Evolutionary conservation across 2,329 filamentous ascomycete genomes (phyloP).

Genomic region (Talaromyces marneffei): DNA sequence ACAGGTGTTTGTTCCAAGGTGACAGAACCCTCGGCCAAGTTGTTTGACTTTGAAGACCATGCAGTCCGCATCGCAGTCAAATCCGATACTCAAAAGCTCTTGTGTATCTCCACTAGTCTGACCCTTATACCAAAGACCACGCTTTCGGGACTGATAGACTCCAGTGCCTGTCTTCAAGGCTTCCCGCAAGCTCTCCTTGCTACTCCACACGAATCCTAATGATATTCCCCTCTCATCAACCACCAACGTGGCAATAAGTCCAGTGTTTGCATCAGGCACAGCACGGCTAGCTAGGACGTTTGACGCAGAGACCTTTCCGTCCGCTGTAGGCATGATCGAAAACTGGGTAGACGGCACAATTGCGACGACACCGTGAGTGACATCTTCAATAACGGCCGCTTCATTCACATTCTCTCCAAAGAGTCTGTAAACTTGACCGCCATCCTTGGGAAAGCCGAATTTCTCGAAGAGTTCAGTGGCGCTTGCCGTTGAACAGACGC

Average conservation of each 20-base stretch:
- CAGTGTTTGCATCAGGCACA: slow-evolving; percentile 74
- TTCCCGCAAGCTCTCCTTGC: slow-evolving; percentile 79
- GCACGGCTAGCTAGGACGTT: slow-evolving; percentile 69
- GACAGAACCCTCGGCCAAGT: slow-evolving; percentile 85
- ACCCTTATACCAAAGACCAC: slow-evolving; percentile 94
- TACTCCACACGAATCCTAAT: slow-evolving; percentile 90
- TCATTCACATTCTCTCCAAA: slow-evolving; percentile 37
- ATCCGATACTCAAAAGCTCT: slow-evolving; percentile 72
- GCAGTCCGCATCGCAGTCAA: slow-evolving; percentile 93
- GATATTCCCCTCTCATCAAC: slow-evolving; percentile 80
- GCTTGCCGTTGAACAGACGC: slow-evolving; percentile 30
- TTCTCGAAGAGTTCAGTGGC: slow-evolving; percentile 37
- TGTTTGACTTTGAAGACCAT: slow-evolving; percentile 85
- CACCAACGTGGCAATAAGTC: slow-evolving; percentile 82
- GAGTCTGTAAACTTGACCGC: slow-evolving; percentile 36
- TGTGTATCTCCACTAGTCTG: slow-evolving; percentile 91
- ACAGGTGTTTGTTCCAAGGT: slow-evolving; percentile 85
- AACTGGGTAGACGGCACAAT: slow-evolving; percentile 67
- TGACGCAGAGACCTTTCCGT: slow-evolving; percentile 58
- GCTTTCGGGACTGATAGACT: slow-evolving; percentile 93
- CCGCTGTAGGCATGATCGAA: slow-evolving; percentile 59
- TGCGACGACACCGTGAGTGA: slow-evolving; percentile 55
- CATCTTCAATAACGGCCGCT: slow-evolving; percentile 45
- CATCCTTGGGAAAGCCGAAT: slow-evolving; percentile 33
- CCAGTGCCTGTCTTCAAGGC: slow-evolving; percentile 74